A percentile compares a stretch with the other conserved stretches of the same genome.
Conservation (phyloP, 148 eudicot species). For the Linanthus parryae region DNA sequence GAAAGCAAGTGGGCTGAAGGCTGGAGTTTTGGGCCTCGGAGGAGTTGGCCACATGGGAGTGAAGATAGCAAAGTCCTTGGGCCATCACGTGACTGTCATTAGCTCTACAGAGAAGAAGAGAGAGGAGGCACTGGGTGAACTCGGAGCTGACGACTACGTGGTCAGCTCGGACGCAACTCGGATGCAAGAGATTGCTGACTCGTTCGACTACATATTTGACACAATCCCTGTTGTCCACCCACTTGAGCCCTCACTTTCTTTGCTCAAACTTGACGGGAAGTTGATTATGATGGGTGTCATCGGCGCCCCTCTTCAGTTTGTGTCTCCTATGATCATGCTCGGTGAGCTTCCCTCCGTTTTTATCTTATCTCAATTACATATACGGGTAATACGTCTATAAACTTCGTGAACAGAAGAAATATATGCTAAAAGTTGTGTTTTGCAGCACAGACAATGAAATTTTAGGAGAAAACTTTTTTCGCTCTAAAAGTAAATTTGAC, state of each 20-base stretch:
- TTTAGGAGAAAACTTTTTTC: too few species aligned
- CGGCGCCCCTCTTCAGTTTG: conserved; percentile 60
- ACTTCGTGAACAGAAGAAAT: too few species aligned
- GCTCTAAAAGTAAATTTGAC: too few species aligned
- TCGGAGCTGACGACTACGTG: conserved; percentile 77
- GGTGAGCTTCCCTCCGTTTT: too few species aligned
- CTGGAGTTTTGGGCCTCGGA: conserved; percentile 85
- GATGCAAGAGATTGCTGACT: conserved; percentile 40
- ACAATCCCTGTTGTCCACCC: conserved; percentile 78
- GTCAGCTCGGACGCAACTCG: conserved; percentile 52
- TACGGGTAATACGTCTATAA: too few species aligned
- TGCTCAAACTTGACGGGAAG: conserved; percentile 56
- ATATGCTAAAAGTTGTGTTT: too few species aligned
- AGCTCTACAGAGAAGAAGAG: conserved; percentile 84
- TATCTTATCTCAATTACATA: too few species aligned
- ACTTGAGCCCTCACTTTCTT: conserved; percentile 63
- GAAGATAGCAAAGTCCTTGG: conserved; percentile 90
- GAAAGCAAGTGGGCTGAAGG: conserved; percentile 57
- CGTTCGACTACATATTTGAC: conserved; percentile 75
- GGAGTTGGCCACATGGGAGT: conserved; percentile 99
- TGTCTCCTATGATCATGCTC: conserved; percentile 69
- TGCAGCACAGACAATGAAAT: too few species aligned
- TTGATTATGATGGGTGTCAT: conserved; percentile 77
- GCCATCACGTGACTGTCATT: conserved; percentile 82
- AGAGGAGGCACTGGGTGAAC: conserved; percentile 68